Conservation (phyloP, 2,329 filamentous ascomycete genomes). For the Apiospora sp. region DNA sequence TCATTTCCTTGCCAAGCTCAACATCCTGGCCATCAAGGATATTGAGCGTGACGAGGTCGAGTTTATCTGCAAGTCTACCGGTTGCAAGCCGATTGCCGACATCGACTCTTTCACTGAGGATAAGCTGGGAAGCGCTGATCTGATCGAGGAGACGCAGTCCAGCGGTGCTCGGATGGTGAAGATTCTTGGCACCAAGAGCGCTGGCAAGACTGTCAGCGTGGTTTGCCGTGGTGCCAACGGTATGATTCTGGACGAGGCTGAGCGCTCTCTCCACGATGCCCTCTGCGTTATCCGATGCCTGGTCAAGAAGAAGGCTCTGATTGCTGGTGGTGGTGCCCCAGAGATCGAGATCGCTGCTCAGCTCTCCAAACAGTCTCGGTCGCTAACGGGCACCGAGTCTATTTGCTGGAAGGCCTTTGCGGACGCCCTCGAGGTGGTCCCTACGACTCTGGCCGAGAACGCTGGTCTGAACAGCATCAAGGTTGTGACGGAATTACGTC, state of each 20-base stretch:
- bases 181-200: conserved; percentile 86
- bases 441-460: conserved; percentile 96
- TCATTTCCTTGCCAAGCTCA: conserved; percentile 96
- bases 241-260: conserved; percentile 94
- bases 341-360: conserved; percentile 96
- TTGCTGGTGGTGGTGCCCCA: conserved; percentile 93
- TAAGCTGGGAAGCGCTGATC: conserved; percentile 91
- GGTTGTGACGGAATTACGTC: conserved; percentile 94
- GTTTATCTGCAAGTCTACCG: conserved; percentile 98
- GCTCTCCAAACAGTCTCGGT: conserved; percentile 81
- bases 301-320: conserved; percentile 99
- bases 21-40: conserved; percentile 95
- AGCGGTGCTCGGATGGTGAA: conserved; percentile 93
- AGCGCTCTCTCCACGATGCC: conserved; percentile 95
- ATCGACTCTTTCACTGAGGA: conserved; percentile 99
- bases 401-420: conserved; percentile 99
- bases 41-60: conserved; percentile 99
- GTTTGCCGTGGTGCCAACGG: conserved; percentile 94
- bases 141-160: conserved; percentile 90
- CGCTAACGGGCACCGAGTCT: conserved; percentile 87
- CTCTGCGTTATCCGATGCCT: conserved; percentile 97
- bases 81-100: conserved; percentile 98
- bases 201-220: conserved; percentile 90
- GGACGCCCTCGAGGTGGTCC: conserved; percentile 95
- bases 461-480: conserved; percentile 98